phyloP scores from a whole-genome alignment of 148 eudicot genomes.

The Camellia japonica region DNA sequence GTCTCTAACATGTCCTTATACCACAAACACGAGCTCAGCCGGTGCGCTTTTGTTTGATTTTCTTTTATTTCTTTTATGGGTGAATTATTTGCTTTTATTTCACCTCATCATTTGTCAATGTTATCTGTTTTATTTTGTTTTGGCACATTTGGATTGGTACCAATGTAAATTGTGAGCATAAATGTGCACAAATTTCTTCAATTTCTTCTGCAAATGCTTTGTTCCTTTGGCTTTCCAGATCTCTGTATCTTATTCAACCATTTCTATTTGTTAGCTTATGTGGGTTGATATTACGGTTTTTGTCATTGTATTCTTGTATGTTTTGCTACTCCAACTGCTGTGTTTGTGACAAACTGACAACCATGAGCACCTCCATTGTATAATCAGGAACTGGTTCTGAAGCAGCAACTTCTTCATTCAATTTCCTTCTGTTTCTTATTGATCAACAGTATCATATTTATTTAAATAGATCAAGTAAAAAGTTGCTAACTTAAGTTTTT shows the following conservation, averaged over 20 bases:
- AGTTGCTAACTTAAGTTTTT: conserved; percentile 17
- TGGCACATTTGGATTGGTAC: background rate
- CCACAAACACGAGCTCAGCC: background rate
- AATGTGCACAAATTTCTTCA: background rate
- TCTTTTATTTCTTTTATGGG: background rate
- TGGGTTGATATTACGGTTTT: background rate
- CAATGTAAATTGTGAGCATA: background rate
- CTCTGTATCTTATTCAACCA: background rate
- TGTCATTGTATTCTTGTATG: background rate
- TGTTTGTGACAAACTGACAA: background rate
- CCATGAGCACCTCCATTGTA: background rate
- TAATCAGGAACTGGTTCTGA: background rate
- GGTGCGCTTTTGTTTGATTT: background rate
- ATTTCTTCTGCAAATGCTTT: background rate
- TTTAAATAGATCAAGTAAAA: background rate
- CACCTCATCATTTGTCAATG: background rate
- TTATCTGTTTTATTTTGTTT: background rate
- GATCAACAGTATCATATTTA: background rate
- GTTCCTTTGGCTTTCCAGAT: background rate
- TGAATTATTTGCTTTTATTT: background rate
- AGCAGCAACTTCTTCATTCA: background rate
- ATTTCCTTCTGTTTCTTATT: background rate
- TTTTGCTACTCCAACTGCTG: background rate
- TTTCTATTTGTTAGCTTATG: too few species aligned
- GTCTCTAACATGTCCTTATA: background rate